phyloP scores from a whole-genome alignment of 108 stramenopile species.

The Pinguiococcus pyrenoidosus region DNA sequence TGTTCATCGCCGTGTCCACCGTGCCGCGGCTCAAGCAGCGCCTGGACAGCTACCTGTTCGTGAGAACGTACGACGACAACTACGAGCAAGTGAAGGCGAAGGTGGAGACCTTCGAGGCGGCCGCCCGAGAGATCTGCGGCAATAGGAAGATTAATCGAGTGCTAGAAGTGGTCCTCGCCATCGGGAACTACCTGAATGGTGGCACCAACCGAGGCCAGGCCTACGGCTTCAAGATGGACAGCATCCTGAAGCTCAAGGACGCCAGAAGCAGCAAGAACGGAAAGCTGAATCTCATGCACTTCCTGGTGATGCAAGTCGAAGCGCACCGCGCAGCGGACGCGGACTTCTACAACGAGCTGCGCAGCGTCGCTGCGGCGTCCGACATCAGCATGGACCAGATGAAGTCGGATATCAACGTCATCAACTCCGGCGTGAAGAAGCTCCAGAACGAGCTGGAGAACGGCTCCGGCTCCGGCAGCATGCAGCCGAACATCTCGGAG shows the following conservation, averaged over 20 bases:
- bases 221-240: constrained; percentile 30
- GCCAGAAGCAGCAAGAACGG: constrained; percentile 5
- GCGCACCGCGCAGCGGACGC: too few relatives aligned
- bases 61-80: constrained; percentile 3
- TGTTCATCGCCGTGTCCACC: constrained; percentile 1
- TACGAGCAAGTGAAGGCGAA: constrained; percentile 17
- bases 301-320: too few relatives aligned
- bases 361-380: too few relatives aligned
- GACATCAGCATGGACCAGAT: too few relatives aligned
- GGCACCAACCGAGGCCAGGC: constrained; percentile 9
- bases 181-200: constrained; percentile 28
- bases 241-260: constrained; percentile 16
- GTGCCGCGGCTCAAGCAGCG: constrained; percentile 14
- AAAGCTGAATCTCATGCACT: constrained; percentile 1
- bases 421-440: too few relatives aligned
- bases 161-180: constrained; percentile 14
- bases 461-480: too few relatives aligned
- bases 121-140: constrained; percentile 57
- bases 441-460: too few relatives aligned
- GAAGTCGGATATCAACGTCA: too few relatives aligned
- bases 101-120: constrained; percentile 46
- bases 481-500: too few relatives aligned
- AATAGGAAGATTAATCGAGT: constrained; percentile 55
- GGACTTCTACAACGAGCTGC: too few relatives aligned
- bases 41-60: constrained; percentile 2